Base-by-base conservation (phyloP, 257 asterid genomes). In the Capsicum rhomboideum region DNA sequence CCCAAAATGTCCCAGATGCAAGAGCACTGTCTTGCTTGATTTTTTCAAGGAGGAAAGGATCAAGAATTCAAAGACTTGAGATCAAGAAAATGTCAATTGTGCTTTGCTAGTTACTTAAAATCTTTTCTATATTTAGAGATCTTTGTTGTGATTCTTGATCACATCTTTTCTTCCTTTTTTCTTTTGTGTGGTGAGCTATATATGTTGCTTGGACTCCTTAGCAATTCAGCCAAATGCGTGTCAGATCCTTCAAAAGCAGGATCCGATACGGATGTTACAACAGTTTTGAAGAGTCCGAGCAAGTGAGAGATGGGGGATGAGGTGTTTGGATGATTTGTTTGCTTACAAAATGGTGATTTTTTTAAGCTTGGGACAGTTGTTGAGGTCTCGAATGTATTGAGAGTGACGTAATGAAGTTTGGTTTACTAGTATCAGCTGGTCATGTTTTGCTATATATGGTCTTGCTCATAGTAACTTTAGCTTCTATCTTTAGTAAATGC, bases 1-100 rank as follows among this genome's bases (percentile, higher is more conserved):
- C 61, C 95, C 91, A 0, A 91, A 86, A 61, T 90, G 95, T 69
- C 95, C 93, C 10, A 87, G 87, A 71, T 90, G 93, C 87, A 89
- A 90, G 89, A 90, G 91, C 86, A 88, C 89, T 78, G 95, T 86
- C n/a, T 88, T 92, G 91, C 93, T 92, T 67, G 91, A 92, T 79
- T 90, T 92, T 69, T 61, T 89, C 84, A 88, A 84, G 55, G 89
- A 87, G 28, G 85, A 91, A 56, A 88, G 85, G 84, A 58, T 83
- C 56, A 84, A 79, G 81, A 87, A 75, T 52, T 34, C 55, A 82
- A 90, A 82, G 82, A 85, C 87, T 40, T 86, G 89, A 86, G 61
- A 58, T 40, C 26, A 55, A 55, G 44, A 29, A 1, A 31, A 1
- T 54, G 21, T 13, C 72, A 28, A n/a, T n/a, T 40, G 54, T 46